Base-by-base conservation (phyloP, 2,329 filamentous ascomycete genomes). In the Curvularia hawaiiensis region DNA sequence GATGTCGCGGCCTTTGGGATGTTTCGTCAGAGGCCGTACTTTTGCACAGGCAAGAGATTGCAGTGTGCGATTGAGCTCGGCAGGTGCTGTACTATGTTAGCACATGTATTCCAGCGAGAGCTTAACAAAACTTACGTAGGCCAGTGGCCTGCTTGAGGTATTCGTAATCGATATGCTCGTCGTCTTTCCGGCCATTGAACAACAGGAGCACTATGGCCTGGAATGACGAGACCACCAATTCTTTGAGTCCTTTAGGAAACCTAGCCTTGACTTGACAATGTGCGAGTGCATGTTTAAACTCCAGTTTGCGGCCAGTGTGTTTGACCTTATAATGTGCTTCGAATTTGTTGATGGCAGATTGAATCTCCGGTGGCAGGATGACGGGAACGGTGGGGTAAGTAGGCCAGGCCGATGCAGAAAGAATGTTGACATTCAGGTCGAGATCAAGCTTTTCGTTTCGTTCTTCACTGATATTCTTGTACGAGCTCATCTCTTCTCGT, bases 1-100 rank as follows among this genome's bases (percentile, higher is more conserved):
- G 64, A 99, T 87, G 0, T 99, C 93, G 53, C 88, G 87, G 51
- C 91, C 89, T 76, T 91, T 92, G 35, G 95, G 95, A 60, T 89
- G 85, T 78, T 99, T 99, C 43, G 80, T 84, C 18, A 99, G 83
- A 11, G 97, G 91, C 7, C 92, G 88, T 30, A 90, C 84, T 79
- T 92, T 95, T 63, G 90, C 94, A 74, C 94, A 98, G 3, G 96
- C 95, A 31, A 99, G 87, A 4, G 93, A 97, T 77, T 99, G 95
- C 16, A 99, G 85, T 0, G 95, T 99, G 56, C 95, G 90, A 67
- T 90, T 87, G 22, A 99, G 85, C 71, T 98, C 92, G 33, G 82
- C 81, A 51, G 91, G 90, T 39, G 87, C 84, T 86, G 64, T 41
- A 33, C n/a, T 14, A 49, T 7, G 55, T 63, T 63, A 64, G 73